Conservation (phyloP, 2,329 filamentous ascomycete genomes). For the Hyphodiscus sp. region DNA sequence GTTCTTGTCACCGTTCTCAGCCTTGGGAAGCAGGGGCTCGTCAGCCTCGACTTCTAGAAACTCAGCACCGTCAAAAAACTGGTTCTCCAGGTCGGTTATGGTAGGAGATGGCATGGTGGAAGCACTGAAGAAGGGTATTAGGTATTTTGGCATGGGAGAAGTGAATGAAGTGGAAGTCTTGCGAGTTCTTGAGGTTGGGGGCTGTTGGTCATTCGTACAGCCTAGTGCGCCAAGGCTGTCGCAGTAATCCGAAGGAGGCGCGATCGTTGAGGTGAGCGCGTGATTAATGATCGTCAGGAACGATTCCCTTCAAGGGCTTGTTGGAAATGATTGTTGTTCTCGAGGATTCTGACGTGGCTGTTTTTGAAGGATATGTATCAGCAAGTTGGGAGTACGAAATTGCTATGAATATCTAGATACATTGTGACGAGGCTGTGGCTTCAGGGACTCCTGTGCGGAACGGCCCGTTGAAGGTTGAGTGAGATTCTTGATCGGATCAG, state of each 20-base stretch:
- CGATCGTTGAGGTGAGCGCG: no score
- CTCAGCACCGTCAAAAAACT: background rate
- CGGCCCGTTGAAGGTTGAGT: no score
- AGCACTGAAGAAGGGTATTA: background rate
- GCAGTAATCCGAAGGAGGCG: background rate
- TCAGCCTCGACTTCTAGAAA: background rate
- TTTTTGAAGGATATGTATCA: no score
- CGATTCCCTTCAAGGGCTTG: no score
- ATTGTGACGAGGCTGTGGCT: no score
- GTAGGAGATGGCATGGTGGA: background rate
- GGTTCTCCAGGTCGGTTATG: background rate
- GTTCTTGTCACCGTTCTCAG: background rate
- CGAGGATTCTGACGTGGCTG: no score
- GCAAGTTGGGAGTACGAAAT: no score
- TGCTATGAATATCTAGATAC: no score
- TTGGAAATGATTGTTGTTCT: no score
- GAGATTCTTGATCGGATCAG: no score
- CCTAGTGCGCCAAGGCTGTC: background rate
- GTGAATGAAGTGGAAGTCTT: background rate
- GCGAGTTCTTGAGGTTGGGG: background rate
- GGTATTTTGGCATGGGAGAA: background rate
- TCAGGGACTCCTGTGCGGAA: no score
- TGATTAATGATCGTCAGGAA: no score
- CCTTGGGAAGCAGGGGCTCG: constrained; percentile 1
- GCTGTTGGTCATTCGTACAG: background rate